Conservation (phyloP, 495 filamentous ascomycete genomes). For the Neurospora sp. region DNA sequence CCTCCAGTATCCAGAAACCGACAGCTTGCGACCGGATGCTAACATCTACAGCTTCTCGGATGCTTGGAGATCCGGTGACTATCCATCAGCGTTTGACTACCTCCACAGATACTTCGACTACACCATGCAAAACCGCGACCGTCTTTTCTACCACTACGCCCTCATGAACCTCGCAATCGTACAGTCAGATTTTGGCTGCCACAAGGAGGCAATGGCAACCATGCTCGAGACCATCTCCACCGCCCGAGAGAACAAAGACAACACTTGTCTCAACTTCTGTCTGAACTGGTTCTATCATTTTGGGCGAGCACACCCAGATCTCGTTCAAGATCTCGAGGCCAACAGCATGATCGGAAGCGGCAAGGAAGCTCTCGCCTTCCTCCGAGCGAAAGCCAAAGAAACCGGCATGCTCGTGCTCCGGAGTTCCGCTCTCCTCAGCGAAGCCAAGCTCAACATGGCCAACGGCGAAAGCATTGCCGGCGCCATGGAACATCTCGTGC, state of each 20-base stretch:
- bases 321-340: slow-evolving; percentile 60
- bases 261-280: slow-evolving; percentile 86
- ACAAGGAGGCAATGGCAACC: slow-evolving; percentile 78
- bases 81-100: slow-evolving; percentile 77
- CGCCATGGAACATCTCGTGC: slow-evolving; percentile 67
- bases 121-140: slow-evolving; percentile 79
- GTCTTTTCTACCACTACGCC: slow-evolving; percentile 88
- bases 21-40: slow-evolving; percentile 10
- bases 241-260: slow-evolving; percentile 85
- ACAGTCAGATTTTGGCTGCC: slow-evolving; percentile 91
- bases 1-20: slow-evolving; percentile 3
- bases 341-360: slow-evolving; percentile 67
- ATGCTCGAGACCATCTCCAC: slow-evolving; percentile 90
- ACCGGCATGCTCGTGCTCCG: slow-evolving; percentile 78
- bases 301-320: slow-evolving; percentile 67
- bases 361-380: slow-evolving; percentile 69
- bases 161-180: slow-evolving; percentile 88
- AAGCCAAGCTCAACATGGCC: slow-evolving; percentile 67
- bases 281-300: slow-evolving; percentile 98
- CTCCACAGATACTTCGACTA: slow-evolving; percentile 97
- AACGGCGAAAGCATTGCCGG: slow-evolving; percentile 72
- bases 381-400: slow-evolving; percentile 84
- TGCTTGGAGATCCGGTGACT: slow-evolving; percentile 85
- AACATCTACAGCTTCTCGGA: slow-evolving; percentile 60
- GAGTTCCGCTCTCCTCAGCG: slow-evolving; percentile 75